Evolutionary conservation across 768 basidiomycete genomes (phyloP), one percentile per base, ranked within the genome.

Genomic region (Lentinula boryana): DNA sequence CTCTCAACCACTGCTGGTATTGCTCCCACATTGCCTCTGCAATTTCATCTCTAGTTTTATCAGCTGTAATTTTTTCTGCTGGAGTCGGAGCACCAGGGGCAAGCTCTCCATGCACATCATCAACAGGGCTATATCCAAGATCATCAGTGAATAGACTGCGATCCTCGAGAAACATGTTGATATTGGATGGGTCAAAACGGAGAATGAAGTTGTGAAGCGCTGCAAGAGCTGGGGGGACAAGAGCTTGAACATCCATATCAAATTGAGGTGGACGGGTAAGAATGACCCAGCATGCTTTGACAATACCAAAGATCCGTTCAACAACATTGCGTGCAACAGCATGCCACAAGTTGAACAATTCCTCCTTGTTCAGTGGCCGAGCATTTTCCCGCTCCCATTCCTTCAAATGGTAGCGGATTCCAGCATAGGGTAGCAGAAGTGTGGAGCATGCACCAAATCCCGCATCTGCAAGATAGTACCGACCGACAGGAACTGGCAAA

Each of bases 1-100:
- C 48, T 23, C 48, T 43, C 43, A 48, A 33, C 48, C 49, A 60
- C 32, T 51, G n/a, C 15, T 52, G 50, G 61, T 70, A 70, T 41
- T 60, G 51, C 10, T 55, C 55, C 71, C 70, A 72, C 69, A 71
- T 71, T 36, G 15, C 61, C 51, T 63, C 2, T 50, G 69, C 71
- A 62, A 70, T 72, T 8, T 33, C 53, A 65, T 69, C 69, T 38
- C 65, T 21, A n/a, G 32, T 46, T 3, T 7, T 33, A 36, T 56
- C 58, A 40, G 60, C 66, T n/a, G n/a, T 7, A 5, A 10, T 27
- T 32, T 46, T 54, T 48, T 66, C 66, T 2, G 60, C 18, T 2
- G 38, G 5, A 23, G 35, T 31, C 16, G 16, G 43, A 7, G 32
- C 43, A 33, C 32, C 46, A 9, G 16, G 46, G 46, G 43, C 57